These are phyloP conservation scores for Adenanthera pavonina DNA, from an alignment of 306 rosid genomes.

Conservation along the genomic window DNA sequence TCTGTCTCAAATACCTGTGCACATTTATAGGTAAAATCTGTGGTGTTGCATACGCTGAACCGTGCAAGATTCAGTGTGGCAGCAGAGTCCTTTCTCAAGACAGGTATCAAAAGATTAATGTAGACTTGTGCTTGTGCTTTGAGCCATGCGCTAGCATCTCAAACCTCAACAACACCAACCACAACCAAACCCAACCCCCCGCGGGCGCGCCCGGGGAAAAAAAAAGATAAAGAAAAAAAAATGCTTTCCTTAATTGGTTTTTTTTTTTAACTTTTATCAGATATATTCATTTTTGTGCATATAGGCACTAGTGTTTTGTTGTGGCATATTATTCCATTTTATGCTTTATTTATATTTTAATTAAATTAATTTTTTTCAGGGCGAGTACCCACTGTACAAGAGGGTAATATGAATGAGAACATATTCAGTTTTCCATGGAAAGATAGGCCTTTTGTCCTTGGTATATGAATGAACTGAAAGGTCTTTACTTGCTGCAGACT, in stretches of 20 bases:
- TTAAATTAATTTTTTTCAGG: slow-evolving; percentile 56
- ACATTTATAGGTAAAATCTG: slow-evolving; percentile 79
- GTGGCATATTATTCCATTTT: slow-evolving; percentile 17
- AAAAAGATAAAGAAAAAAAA: too few species aligned
- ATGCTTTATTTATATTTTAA: slow-evolving; percentile 33
- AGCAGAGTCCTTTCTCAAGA: slow-evolving; percentile 80
- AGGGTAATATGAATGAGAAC: slow-evolving; percentile 82
- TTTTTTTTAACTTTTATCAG: slow-evolving; percentile 1
- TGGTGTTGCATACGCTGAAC: slow-evolving; percentile 94
- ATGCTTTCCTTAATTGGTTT: slow-evolving; percentile 26
- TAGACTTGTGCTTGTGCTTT: slow-evolving; percentile 18
- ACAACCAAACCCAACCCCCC: too few species aligned
- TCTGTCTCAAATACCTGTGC: slow-evolving; percentile 37
- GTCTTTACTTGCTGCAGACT: slow-evolving; percentile 24
- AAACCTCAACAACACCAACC: too few species aligned
- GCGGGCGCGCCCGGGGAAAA: too few species aligned
- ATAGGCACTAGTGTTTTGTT: slow-evolving; percentile 6
- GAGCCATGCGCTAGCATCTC: background rate
- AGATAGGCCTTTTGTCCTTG: slow-evolving; percentile 89
- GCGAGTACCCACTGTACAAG: slow-evolving; percentile 80
- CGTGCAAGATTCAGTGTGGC: slow-evolving; percentile 89
- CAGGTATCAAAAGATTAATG: slow-evolving; percentile 61
- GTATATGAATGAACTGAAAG: slow-evolving; percentile 50
- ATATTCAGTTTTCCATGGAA: slow-evolving; percentile 90
- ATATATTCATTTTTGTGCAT: slow-evolving; percentile 22